These are phyloP conservation scores for Beauveria sp. DNA, from an alignment of 2,329 filamentous ascomycete genomes.

Conservation along the genomic window DNA sequence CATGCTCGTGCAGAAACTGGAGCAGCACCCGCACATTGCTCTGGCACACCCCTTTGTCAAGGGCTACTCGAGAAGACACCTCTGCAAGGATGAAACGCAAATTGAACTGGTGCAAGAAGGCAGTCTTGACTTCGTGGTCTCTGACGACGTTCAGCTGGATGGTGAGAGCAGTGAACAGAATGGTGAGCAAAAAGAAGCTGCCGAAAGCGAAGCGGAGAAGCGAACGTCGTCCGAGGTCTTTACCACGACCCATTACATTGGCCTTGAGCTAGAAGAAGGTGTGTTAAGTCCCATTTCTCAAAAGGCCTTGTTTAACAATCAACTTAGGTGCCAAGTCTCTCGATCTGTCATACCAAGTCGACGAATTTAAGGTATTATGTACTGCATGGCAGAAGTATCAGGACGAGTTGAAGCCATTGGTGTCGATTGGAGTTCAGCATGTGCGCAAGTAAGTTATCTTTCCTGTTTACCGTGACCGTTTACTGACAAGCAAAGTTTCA, in stretches of 20 bases:
- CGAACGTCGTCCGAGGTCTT: slow-evolving; percentile 47
- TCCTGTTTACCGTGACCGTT: neutral
- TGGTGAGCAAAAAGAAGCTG: slow-evolving; percentile 41
- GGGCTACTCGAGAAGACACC: slow-evolving; percentile 77
- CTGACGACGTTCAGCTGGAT: slow-evolving; percentile 26
- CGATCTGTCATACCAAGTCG: slow-evolving; percentile 73
- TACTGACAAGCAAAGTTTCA: slow-evolving; percentile 44
- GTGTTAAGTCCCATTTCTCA: slow-evolving; percentile 24
- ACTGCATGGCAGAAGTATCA: slow-evolving; percentile 69
- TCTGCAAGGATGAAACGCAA: slow-evolving; percentile 48
- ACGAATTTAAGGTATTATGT: slow-evolving; percentile 80
- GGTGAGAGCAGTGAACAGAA: slow-evolving; percentile 21
- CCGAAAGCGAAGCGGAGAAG: slow-evolving; percentile 36
- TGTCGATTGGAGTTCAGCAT: slow-evolving; percentile 70
- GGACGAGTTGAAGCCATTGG: slow-evolving; percentile 51
- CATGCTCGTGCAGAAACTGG: slow-evolving; percentile 73
- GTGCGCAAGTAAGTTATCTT: slow-evolving; percentile 67
- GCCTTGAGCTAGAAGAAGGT: slow-evolving; percentile 72
- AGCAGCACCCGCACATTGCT: slow-evolving; percentile 70
- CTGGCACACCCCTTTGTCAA: slow-evolving; percentile 90
- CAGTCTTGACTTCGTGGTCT: slow-evolving; percentile 37
- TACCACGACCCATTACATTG: slow-evolving; percentile 92
- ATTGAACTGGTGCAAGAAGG: slow-evolving; percentile 48
- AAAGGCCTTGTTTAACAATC: neutral
- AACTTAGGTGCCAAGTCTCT: slow-evolving; percentile 56